Conservation (phyloP, 805 yeast genomes). For the Maudiozyma turicensis region DNA sequence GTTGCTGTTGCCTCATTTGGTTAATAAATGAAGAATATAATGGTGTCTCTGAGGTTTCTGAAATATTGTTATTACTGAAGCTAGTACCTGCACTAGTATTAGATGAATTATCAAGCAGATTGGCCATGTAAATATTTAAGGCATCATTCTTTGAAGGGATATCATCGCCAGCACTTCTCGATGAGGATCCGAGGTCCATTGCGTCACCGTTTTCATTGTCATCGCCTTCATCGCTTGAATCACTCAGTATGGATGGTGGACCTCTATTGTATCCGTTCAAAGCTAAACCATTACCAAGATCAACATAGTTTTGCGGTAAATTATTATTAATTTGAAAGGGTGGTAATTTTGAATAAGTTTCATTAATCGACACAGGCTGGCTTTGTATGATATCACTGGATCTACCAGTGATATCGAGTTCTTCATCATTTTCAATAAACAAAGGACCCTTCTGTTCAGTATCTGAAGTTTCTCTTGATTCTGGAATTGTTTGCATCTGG, state of each 20-base stretch:
- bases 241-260: constrained; percentile 33
- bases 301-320: constrained; percentile 13
- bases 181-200: neutral
- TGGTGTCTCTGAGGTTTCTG: neutral
- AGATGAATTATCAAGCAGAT: constrained; percentile 16
- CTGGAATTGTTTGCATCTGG: neutral
- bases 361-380: too few species aligned
- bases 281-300: constrained; percentile 30
- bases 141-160: constrained; percentile 5
- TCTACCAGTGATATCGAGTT: too few species aligned
- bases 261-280: constrained; percentile 29
- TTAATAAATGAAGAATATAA: neutral
- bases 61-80: neutral
- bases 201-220: constrained; percentile 3
- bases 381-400: too few species aligned
- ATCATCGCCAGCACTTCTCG: neutral
- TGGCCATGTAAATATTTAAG: constrained; percentile 21
- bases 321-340: too few species aligned
- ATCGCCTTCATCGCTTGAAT: constrained; percentile 28
- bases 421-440: neutral
- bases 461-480: neutral
- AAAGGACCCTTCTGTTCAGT: neutral
- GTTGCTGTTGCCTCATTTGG: neutral
- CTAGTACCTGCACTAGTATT: constrained; percentile 3
- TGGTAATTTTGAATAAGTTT: too few species aligned